phyloP scores from a whole-genome alignment of 1,139 yeast genomes.

The Pichia sp. region DNA sequence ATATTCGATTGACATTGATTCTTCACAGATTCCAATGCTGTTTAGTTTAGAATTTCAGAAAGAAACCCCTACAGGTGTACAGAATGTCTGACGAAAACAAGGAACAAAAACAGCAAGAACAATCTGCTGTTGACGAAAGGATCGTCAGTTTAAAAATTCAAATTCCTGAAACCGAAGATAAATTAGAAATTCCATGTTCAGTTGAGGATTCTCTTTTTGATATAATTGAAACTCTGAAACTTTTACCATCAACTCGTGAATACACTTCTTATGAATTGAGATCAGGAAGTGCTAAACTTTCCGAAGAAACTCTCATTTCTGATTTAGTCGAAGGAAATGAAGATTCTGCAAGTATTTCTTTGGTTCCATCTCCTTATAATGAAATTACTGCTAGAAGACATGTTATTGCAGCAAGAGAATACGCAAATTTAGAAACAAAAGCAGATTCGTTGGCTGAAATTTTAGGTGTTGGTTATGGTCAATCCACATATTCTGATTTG shows the following conservation, averaged over 20 bases:
- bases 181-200: conserved; percentile 34
- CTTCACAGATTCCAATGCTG: neutral
- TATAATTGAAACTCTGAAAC: conserved; percentile 50
- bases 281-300: conserved; percentile 9
- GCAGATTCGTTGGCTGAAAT: conserved; percentile 26
- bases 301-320: conserved; percentile 8
- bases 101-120: conserved; percentile 4
- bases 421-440: conserved; percentile 34
- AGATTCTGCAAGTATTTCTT: conserved; percentile 6
- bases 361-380: conserved; percentile 37
- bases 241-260: conserved; percentile 50
- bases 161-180: conserved; percentile 25
- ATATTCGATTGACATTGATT: neutral
- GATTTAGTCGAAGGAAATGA: conserved; percentile 28
- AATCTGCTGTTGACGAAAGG: conserved; percentile 7
- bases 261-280: conserved; percentile 53
- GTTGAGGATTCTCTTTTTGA: conserved; percentile 49
- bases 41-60: neutral
- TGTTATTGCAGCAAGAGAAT: conserved; percentile 40
- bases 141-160: conserved; percentile 23
- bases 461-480: conserved; percentile 36
- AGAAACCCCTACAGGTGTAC: neutral
- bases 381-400: conserved; percentile 43
- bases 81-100: conserved; percentile 14
- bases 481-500: conserved; percentile 32